phyloP scores from a whole-genome alignment of 352 stramenopile species.

The Globisporangium iwayamae region DNA sequence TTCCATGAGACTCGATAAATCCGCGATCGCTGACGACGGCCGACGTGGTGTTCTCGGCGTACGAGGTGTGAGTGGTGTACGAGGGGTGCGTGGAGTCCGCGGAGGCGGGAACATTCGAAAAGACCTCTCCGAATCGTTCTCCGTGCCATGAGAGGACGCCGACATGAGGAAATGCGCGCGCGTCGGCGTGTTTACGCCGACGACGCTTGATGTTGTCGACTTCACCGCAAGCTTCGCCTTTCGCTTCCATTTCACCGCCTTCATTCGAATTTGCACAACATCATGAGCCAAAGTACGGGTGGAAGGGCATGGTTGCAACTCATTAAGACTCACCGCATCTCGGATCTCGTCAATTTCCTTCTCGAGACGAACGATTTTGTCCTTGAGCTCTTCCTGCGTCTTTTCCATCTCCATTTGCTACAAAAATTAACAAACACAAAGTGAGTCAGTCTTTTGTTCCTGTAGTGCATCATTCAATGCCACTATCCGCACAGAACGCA shows the following conservation, averaged over 20 bases:
- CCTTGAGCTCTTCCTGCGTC: conserved; percentile 46
- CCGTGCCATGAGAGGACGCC: conserved; percentile 50
- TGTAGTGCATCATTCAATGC: too few relatives aligned
- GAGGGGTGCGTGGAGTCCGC: conserved; percentile 12
- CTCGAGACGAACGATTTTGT: conserved; percentile 54
- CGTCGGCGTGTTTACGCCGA: conserved; percentile 25
- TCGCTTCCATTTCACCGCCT: conserved; percentile 60
- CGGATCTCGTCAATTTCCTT: conserved; percentile 62
- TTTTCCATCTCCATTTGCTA: conserved; percentile 37
- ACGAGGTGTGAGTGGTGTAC: conserved; percentile 10
- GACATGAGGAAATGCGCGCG: conserved; percentile 43
- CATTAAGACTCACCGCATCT: conserved; percentile 32
- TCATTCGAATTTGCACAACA: conserved; percentile 4
- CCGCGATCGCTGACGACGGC: conserved; percentile 64
- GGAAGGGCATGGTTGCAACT: not conserved
- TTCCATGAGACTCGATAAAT: conserved; percentile 78
- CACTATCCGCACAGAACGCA: conserved; percentile 13
- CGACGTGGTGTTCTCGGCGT: conserved; percentile 21
- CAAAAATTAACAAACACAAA: conserved; percentile 11
- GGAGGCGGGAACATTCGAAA: conserved; percentile 46
- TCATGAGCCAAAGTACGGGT: not conserved
- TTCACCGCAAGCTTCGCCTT: conserved; percentile 62
- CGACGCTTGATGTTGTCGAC: conserved; percentile 20
- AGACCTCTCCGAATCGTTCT: conserved; percentile 57
- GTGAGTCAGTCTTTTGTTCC: conserved; percentile 20